Base-by-base conservation (phyloP, 768 basidiomycete genomes). In the Xerocomellus amylosporus region DNA sequence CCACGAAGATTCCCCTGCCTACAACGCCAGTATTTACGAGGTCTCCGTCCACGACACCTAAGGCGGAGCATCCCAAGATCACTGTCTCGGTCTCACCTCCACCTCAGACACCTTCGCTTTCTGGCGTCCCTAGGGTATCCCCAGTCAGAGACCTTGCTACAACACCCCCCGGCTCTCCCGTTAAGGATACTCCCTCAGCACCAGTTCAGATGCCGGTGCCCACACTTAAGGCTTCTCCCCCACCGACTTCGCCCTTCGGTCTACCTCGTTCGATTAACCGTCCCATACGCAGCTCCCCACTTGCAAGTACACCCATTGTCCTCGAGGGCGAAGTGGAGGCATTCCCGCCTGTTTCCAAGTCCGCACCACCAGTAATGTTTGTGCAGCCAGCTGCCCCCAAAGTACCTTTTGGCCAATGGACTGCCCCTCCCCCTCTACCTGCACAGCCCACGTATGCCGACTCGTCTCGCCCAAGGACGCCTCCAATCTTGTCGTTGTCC, bases 261-360 rank as follows among this genome's bases (percentile, higher is more conserved):
- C 65, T 66, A 17, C 82, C 83, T 19, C 76, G 86, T 37, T 79
- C 87, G 19, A 61, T 48, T 13, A 69, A 57, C 8, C 80, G 85
- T 8, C 88, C 88, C 0, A 69, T 77, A 4, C 82, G 87, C n/a
- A 91, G 90, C 59, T 90, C 90, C 4, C 90, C 90, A 2, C 73
- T 91, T 46, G 85, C 89, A 5, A 82, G 70, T 53, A 74, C 77
- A 6, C 73, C 83, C 49, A 73, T 73, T 51, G 80, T 75, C 20
- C 79, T 79, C 15, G 80, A 80, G 9, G 70, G 70, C 17, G 68
- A 71, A 34, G 49, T 59, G 12, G 56, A 44, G 31, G 60, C 52
- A n/a, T 22, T 42, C 31, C 62, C 48, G 19, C 55, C 44, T 26
- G 53, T 40, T 46, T 53, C 60, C 20, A 63, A 62, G 53, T 49